Conservation (phyloP, 1,139 yeast genomes). For the Pichia kudriavzevii region DNA sequence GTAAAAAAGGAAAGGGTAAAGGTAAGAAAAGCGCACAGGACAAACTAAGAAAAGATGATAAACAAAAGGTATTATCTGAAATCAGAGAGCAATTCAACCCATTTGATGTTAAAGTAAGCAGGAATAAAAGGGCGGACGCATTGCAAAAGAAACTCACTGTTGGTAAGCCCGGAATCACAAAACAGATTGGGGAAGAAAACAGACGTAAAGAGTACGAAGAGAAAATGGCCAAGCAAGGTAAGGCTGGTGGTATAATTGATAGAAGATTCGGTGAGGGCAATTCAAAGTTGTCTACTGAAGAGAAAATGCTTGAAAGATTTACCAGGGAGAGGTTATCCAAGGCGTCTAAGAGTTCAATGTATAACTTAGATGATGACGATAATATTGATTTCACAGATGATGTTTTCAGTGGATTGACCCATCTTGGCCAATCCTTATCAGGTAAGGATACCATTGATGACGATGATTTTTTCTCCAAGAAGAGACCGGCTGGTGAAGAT, state of each 20-base stretch:
- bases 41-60: conserved; percentile 64
- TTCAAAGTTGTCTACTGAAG: conserved; percentile 67
- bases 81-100: conserved; percentile 84
- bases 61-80: conserved; percentile 43
- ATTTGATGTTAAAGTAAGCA: conserved; percentile 70
- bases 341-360: conserved; percentile 47
- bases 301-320: conserved; percentile 91
- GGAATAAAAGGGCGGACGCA: conserved; percentile 59
- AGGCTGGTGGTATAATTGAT: conserved; percentile 74
- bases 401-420: conserved; percentile 51
- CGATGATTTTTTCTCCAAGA: conserved; percentile 27
- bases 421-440: conserved; percentile 55
- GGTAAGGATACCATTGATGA: conserved; percentile 33
- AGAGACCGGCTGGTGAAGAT: conserved; percentile 19
- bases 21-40: conserved; percentile 42
- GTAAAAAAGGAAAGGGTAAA: conserved; percentile 41
- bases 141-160: conserved; percentile 53
- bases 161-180: conserved; percentile 65
- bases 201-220: conserved; percentile 63
- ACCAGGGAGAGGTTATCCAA: conserved; percentile 73
- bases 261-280: conserved; percentile 90
- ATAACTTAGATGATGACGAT: conserved; percentile 70
- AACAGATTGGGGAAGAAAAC: conserved; percentile 70
- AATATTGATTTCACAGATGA: conserved; percentile 35
- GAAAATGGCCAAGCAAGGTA: conserved; percentile 53